These are phyloP conservation scores for Coniosporium apollinis DNA, from an alignment of 495 filamentous ascomycete species.

Conservation along the genomic window DNA sequence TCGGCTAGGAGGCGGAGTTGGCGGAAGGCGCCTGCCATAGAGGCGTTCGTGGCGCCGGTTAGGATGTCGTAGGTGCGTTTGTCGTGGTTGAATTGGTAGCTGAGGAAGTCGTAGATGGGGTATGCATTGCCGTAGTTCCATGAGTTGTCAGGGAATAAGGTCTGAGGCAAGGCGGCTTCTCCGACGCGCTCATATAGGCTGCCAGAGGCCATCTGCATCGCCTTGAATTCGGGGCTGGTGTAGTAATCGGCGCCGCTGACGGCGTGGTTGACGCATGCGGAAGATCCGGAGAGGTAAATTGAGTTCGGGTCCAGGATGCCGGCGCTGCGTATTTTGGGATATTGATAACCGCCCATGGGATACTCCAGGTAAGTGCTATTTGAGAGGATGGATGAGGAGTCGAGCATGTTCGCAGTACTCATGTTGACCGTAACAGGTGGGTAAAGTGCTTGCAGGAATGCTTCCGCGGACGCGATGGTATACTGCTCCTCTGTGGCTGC, in stretches of 20 bases:
- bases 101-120: constrained; percentile 54
- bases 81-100: constrained; percentile 57
- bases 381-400: constrained; percentile 31
- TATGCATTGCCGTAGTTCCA: constrained; percentile 39
- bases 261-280: constrained; percentile 30
- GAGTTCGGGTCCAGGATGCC: constrained; percentile 34
- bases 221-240: constrained; percentile 22
- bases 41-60: constrained; percentile 10
- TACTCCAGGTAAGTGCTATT: constrained; percentile 39
- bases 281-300: constrained; percentile 37
- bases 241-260: constrained; percentile 24
- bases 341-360: constrained; percentile 62
- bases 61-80: constrained; percentile 34
- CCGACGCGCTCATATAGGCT: constrained; percentile 36
- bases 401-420: constrained; percentile 22
- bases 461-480: constrained; percentile 44
- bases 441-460: constrained; percentile 71
- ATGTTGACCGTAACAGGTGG: constrained; percentile 37
- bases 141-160: constrained; percentile 14
- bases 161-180: constrained; percentile 8
- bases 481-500: constrained; percentile 32
- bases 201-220: constrained; percentile 23
- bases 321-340: constrained; percentile 41
- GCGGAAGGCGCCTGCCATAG: constrained; percentile 25
- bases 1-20: constrained; percentile 48